Conservation (phyloP, 164 flowering plant species). For the Houttuynia cordata region DNA sequence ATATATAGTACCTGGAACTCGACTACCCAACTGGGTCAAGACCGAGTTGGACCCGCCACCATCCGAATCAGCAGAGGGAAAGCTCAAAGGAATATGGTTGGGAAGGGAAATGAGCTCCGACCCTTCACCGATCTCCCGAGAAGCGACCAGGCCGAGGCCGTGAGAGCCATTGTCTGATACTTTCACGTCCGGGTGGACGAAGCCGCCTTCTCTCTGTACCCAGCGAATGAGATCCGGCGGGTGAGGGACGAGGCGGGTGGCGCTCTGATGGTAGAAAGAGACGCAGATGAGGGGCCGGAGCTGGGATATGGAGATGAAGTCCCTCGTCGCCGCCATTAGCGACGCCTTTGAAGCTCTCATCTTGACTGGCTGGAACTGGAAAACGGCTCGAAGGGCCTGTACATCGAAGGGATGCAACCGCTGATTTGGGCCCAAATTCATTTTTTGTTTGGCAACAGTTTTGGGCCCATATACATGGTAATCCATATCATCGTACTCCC, state of each 20-base stretch:
- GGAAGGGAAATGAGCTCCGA: conserved; percentile 71
- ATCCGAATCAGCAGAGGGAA: conserved; percentile 18
- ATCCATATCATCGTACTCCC: not conserved
- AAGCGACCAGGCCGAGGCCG: conserved; percentile 64
- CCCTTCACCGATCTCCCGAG: conserved; percentile 52
- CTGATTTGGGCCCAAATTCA: too few species aligned
- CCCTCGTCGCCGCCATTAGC: conserved; percentile 5
- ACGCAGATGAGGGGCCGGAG: conserved; percentile 47
- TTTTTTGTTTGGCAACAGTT: too few species aligned
- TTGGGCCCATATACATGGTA: too few species aligned
- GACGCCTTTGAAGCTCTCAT: not conserved
- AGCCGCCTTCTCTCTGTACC: conserved; percentile 79
- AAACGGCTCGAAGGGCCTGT: too few species aligned
- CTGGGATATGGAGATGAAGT: conserved; percentile 15
- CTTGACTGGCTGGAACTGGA: too few species aligned
- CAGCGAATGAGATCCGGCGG: conserved; percentile 82
- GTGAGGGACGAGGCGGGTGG: conserved; percentile 44
- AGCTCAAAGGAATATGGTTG: conserved; percentile 46
- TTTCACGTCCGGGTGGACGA: conserved; percentile 66
- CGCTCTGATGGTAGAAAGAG: not conserved
- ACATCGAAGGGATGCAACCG: too few species aligned
- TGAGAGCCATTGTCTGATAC: conserved; percentile 22
- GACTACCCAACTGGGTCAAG: conserved; percentile 39
- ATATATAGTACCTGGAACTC: conserved; percentile 48
- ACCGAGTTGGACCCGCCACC: conserved; percentile 20